Evolutionary conservation across 371 early-diverging fungal genomes (phyloP), one percentile per base, ranked within the genome.

Genomic region (Thermomucor indicae-seudaticae): DNA sequence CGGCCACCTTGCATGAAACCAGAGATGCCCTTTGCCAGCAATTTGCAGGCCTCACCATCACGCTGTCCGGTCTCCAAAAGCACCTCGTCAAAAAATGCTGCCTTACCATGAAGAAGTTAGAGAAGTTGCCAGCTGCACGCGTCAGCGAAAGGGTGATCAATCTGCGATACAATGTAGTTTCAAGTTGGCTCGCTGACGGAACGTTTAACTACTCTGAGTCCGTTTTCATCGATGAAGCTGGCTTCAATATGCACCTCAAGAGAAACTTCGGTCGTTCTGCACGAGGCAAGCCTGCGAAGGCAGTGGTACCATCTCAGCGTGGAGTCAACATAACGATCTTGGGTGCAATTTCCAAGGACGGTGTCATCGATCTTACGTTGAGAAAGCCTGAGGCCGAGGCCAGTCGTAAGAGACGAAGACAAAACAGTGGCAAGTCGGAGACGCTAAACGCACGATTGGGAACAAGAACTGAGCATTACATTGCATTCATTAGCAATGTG

Each of bases 151-250:
- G 43, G 25, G 38, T 55, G 6, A 27, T 48, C 10, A 28, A 20
- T 14, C 31, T 55, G 34, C 24, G 32, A 31, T 43, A 48, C 40
- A 43, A 43, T 20, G 43, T 42, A 20, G 38, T 55, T 42, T 43
- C 41, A 40, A 34, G 42, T 23, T 55, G 49, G 43, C 24, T 35
- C 34, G 25, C n/a, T 1, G 27, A 28, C n/a, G 22, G 6, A 20
- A 22, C 19, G 23, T 41, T 54, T 32, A 43, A 48, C n/a, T 55
- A 28, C 38, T 12, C 22, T 28, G 48, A 31, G 22, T 47, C 48
- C 32, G 55, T 48, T 28, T 55, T 55, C 35, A 25, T 55, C n/a
- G 48, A 55, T 24, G 43, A 48, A 37, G 47, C 49, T 20, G 43
- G 48, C 4, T 55, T 55, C 24, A 55, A 47, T 32, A 19, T 47